Evolutionary conservation across 192 early-diverging fungal species (phyloP), one percentile per base, ranked within the genome.

Genomic region (Podila horticola): DNA sequence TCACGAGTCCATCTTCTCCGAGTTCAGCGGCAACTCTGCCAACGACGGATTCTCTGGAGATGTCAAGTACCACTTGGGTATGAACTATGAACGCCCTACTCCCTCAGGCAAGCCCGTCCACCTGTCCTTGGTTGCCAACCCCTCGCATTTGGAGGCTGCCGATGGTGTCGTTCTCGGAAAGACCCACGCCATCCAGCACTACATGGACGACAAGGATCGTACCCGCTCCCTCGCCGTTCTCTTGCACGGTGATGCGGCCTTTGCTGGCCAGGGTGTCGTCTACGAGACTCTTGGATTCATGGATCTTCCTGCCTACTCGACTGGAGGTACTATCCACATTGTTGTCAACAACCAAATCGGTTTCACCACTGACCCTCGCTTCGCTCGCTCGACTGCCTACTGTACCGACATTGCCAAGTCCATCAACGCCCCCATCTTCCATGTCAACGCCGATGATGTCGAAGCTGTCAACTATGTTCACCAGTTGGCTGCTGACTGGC

Each of bases 341-440:
- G 91, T 99, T 45, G 94, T 97, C 82, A 99, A 99, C 92, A 99
- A 99, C 91, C 98, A 99, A 87, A 93, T 99, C 69, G 98, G 98
- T 55, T 99, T 99, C 89, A 99, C 98, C 30, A 99, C 98, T 28
- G 97, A 99, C 81, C 98, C 98, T 55, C 91, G 95, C 38, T 97
- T 96, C 82, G 88, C 95, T 51, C 94, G 98, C 52, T 97, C 95
- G 52, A 97, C 96, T 20, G 95, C 94, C 60, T 97, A 99, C 89
- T 97, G 96, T 84, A 95, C 96, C 22, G 98, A 99, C 75, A 95
- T 99, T 64, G 96, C 98, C 60, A 99, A 99, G 86, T 93, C 95
- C 6, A 93, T 98, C 70, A 91, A 91, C 69, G 98, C 97, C 10
- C 98, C 98, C n/a, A 95, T 99, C 33, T 91, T 99, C 84, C 98